A percentile compares a stretch with the other conserved stretches of the same genome.
These are phyloP conservation scores for Plectranthus barbatus DNA, from an alignment of 257 asterid species.

Conservation along the genomic window DNA sequence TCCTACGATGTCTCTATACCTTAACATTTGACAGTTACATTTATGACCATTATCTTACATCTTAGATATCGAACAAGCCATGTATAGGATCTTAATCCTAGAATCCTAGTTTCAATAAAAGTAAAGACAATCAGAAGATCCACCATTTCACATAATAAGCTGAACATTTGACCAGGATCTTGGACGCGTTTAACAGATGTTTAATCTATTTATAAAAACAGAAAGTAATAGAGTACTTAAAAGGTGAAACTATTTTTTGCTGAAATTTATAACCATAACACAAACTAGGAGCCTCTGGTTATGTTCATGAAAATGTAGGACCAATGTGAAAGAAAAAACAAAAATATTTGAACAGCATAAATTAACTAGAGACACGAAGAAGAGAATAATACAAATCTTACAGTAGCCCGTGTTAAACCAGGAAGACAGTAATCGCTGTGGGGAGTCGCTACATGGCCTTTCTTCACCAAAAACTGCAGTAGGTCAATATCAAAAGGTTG, in stretches of 20 bases:
- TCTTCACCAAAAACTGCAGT: conserved; percentile 74
- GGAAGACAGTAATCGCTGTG: conserved; percentile 93
- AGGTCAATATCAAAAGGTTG: conserved; percentile 7
- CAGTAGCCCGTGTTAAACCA: conserved; percentile 78
- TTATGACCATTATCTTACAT: background rate
- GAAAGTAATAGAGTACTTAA: background rate
- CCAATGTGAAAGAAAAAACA: background rate
- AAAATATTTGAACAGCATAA: background rate
- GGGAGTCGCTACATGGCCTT: conserved; percentile 64
- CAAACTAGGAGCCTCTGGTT: background rate
- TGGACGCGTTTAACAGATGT: no score
- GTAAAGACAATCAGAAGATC: no score
- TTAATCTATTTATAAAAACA: no score
- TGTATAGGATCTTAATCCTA: no score
- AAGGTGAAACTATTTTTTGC: background rate
- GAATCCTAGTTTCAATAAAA: no score
- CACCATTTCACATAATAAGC: no score
- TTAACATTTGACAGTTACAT: no score
- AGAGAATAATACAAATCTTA: conserved; percentile 29
- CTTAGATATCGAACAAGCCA: no score
- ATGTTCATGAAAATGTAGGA: background rate
- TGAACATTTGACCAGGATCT: background rate
- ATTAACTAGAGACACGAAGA: background rate
- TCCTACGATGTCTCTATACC: no score
- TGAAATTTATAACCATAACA: background rate